These are phyloP conservation scores for Omphalotus guepiniiformis DNA, from an alignment of 768 basidiomycete species.

Conservation along the genomic window DNA sequence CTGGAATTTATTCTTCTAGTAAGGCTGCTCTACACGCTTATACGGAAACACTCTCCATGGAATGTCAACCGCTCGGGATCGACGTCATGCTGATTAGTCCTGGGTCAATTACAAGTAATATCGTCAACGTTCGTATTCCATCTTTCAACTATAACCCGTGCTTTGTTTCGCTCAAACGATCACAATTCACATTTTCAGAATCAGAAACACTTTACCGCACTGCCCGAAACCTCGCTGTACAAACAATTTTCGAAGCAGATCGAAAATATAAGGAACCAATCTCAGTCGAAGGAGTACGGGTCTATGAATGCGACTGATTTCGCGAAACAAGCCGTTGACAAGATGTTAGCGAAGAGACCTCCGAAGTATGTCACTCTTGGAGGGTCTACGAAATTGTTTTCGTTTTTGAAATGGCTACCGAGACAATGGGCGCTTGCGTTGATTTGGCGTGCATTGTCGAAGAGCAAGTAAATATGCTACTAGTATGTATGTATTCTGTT, in stretches of 20 bases:
- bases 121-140: conserved; percentile 7
- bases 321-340: neutral
- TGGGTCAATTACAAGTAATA: conserved; percentile 18
- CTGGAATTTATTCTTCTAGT: conserved; percentile 24
- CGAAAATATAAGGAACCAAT: neutral
- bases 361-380: neutral
- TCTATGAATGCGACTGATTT: neutral
- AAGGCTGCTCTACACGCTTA: conserved; percentile 26
- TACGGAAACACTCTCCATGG: conserved; percentile 25
- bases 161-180: neutral
- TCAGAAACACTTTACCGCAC: neutral
- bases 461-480: too few species aligned
- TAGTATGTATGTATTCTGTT: too few species aligned
- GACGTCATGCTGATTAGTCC: conserved; percentile 24
- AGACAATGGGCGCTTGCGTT: neutral
- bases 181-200: neutral
- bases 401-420: neutral
- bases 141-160: neutral
- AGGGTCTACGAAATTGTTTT: neutral
- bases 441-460: neutral
- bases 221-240: neutral
- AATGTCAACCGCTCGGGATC: conserved; percentile 23
- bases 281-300: neutral
- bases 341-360: neutral
- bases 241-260: neutral